Evolutionary conservation across 345 rosid species (phyloP).

Genomic region (Sisymbrium altissimum): DNA sequence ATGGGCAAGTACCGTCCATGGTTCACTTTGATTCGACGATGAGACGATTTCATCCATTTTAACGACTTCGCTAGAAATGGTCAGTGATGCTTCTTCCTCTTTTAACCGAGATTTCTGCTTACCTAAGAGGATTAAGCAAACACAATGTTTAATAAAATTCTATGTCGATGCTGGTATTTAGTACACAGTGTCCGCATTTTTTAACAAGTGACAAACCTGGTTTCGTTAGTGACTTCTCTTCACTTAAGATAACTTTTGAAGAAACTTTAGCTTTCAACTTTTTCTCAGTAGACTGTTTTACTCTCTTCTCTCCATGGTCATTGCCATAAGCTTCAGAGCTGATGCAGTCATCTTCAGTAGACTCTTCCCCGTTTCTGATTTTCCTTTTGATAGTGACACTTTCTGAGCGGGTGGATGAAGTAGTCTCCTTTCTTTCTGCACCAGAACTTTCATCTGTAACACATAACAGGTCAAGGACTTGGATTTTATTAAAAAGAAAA

Average conservation of each 20-base stretch:
- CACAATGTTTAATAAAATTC: not conserved
- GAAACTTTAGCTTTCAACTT: constrained; percentile 13
- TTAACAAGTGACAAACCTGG: constrained; percentile 40
- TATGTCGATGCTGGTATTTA: not conserved
- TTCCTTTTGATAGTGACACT: constrained; percentile 34
- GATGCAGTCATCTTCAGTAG: constrained; percentile 24
- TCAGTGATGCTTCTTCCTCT: constrained; percentile 36
- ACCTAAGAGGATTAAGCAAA: constrained; percentile 37
- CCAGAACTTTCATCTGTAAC: constrained; percentile 45
- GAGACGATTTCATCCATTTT: constrained; percentile 20
- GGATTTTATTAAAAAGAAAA: not conserved
- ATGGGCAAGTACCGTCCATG: constrained; percentile 86
- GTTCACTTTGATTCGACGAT: constrained; percentile 46
- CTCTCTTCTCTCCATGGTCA: constrained; percentile 38
- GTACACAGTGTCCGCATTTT: not conserved
- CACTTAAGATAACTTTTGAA: constrained; percentile 11
- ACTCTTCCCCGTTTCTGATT: constrained; percentile 27
- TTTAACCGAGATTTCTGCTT: constrained; percentile 26
- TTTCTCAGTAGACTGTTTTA: constrained; percentile 33
- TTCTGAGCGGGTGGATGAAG: constrained; percentile 30
- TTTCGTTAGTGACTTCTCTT: constrained; percentile 37
- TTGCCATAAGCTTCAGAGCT: constrained; percentile 36
- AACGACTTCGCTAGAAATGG: constrained; percentile 28
- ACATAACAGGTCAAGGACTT: not conserved
- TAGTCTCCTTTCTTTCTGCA: constrained; percentile 26